Conservation (phyloP, 345 rosid species). For the Pugionium dolabratum region DNA sequence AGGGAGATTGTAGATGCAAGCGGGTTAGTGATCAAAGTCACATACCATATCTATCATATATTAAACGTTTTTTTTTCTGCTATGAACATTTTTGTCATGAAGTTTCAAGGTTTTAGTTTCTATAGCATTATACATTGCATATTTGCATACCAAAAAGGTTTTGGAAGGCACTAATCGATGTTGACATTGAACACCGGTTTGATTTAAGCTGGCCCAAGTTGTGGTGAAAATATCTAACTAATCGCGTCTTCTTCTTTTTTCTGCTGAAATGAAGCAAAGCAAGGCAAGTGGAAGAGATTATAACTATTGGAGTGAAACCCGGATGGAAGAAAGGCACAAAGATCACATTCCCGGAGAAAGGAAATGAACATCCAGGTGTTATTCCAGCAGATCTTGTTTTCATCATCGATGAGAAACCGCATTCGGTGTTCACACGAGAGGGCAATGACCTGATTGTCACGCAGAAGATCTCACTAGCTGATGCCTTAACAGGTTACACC, state of each 20-base stretch:
- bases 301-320: conserved; percentile 50
- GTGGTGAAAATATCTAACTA: not conserved
- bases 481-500: conserved; percentile 63
- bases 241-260: too few species aligned
- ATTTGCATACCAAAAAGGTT: not conserved
- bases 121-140: too few species aligned
- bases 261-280: conserved; percentile 41
- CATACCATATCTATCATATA: not conserved
- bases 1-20: conserved; percentile 51
- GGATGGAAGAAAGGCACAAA: conserved; percentile 63
- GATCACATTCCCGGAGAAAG: conserved; percentile 57
- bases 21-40: conserved; percentile 45
- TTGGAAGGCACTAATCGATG: not conserved
- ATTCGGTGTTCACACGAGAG: conserved; percentile 54
- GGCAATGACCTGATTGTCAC: conserved; percentile 56
- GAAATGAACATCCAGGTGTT: conserved; percentile 47
- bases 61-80: not conserved
- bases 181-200: not conserved
- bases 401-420: conserved; percentile 64
- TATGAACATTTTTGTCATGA: not conserved
- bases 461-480: conserved; percentile 50
- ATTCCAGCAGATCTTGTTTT: conserved; percentile 53
- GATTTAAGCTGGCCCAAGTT: conserved; percentile 13
- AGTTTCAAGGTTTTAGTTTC: not conserved
- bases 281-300: conserved; percentile 44